Evolutionary conservation across 2,329 filamentous ascomycete species (phyloP), one percentile per base, ranked within the genome.

Genomic region (Talaromyces marneffei): DNA sequence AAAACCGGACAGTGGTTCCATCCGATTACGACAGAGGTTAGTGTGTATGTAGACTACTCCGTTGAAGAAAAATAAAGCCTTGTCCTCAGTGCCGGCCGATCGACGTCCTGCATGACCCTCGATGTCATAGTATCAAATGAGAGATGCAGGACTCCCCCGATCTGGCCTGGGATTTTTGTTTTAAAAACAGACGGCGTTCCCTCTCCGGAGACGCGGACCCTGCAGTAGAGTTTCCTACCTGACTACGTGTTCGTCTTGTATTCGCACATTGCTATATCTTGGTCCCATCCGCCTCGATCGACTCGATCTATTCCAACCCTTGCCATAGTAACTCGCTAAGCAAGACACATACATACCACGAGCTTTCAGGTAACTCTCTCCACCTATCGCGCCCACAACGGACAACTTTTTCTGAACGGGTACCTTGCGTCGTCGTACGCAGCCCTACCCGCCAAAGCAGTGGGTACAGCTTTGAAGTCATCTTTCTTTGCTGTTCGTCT

Each of bases 41-140:
- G 39, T 42, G n/a, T 42, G 39, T 18, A 6, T 39, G 42, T 25
- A 27, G 12, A 42, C 39, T 42, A 42, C 39, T n/a, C 18, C 39
- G 39, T 50, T 16, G 23, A n/a, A 60, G 61, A 59, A 39, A 56
- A 54, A 33, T 46, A 62, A 66, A 66, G 50, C 50, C 71, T 68
- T 74, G 74, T 69, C 71, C 72, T 67, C 52, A 67, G 72, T 66
- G 69, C 71, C 71, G 71, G 68, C 70, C 69, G 75, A 77, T 77
- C 74, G 73, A 75, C 74, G 68, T 67, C 71, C 72, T 77, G 75
- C 75, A 78, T 77, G 75, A 78, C 75, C 52, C 72, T 70, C 68
- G 55, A 62, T 62, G 60, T 70, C 69, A 69, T 71, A 69, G 57
- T 75, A 75, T 76, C 75, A 77, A 77, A 77, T 77, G 73, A 74